Base-by-base conservation (phyloP, 2,329 filamentous ascomycete genomes). In the Magnaporthiopsis poae region DNA sequence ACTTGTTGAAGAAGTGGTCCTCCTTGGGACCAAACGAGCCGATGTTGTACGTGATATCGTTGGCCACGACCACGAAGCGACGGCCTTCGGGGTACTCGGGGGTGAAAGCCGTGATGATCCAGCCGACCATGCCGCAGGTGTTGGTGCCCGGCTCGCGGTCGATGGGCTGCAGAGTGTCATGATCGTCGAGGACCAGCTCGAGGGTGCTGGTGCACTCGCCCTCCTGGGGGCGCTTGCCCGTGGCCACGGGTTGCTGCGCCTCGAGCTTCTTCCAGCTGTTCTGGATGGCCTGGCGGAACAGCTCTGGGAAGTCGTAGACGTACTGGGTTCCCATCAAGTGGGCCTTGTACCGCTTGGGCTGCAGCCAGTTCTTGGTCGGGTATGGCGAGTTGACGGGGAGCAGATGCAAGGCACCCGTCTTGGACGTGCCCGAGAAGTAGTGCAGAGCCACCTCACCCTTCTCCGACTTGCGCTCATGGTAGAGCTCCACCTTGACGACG, bases 41-140 rank as follows among this genome's bases (percentile, higher is more conserved):
- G 77, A 98, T 99, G 84, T 96, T 96, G 86, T 92, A 98, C 25
- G 95, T 99, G 77, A 99, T 99, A 75, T 99, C 95, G 84, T 99
- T 99, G 84, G 95, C 93, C 69, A 99, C 89, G 70, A 99, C 91
- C 76, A 99, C 88, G 80, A 98, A 97, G 75, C 91, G 91, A 71
- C 95, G 88, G 68, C 95, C 95, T 70, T 87, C 86, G 67, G 95
- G 94, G 77, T 99, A 99, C 79, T 99, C 95, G 12, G 95, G 95
- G 1, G 95, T 98, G 76, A 88, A 92, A 21, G 93, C 95, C 69
- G 91, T 96, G 77, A 98, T 89, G 71, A 98, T 86, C 95, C 95
- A 99, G 71, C 92, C 95, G 66, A 99, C 94, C 95, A 99, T 99
- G 81, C 95, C 95, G 74, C 95, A 95, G 61, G 85, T 90, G 82